Evolutionary conservation across 2,329 filamentous ascomycete genomes (phyloP), one percentile per base, ranked within the genome.

Genomic region (Diaporthe australafricana): DNA sequence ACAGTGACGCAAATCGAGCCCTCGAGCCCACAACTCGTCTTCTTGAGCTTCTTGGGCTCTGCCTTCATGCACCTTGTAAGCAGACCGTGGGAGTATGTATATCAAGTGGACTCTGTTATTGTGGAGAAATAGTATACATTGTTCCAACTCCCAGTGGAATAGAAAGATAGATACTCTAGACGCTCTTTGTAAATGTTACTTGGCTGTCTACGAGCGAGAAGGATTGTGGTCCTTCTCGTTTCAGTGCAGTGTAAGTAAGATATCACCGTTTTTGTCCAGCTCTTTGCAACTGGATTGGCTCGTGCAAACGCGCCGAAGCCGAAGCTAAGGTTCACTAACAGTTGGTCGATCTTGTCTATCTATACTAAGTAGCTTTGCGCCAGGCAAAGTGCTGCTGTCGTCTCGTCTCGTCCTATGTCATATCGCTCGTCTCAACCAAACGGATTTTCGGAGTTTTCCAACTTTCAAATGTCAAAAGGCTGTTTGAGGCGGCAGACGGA

Each of bases 311-410:
- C 30, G n/a, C n/a, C n/a, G n/a, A n/a, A 27, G 32, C 42, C 7
- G 16, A 42, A 11, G 20, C 12, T n/a, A 70, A 25, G 8, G 45
- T 25, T 12, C 5, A 14, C 14, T 16, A 7, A 42, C 20, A 47
- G 14, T 32, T 30, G 45, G 12, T 38, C 12, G 45, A 12, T 38
- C 12, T 16, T 25, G 14, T 42, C 32, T 42, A 32, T 53, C 47
- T 53, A n/a, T 67, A n/a, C n/a, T n/a, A n/a, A n/a, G n/a, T n/a
- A 38, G 30, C 40, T 66, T 70, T 72, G 67, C 67, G 71, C 71
- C 71, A 70, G 71, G 71, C 68, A 70, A 62, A 42, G 57, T 40
- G 35, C 32, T 56, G 14, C n/a, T n/a, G n/a, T 68, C 52, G 48
- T 42, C 38, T 55, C 20, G 57, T 48, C 48, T 47, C 40, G 50